These are phyloP conservation scores for Aspergillus carbonarius DNA, from an alignment of 2,329 filamentous ascomycete genomes.

Conservation along the genomic window DNA sequence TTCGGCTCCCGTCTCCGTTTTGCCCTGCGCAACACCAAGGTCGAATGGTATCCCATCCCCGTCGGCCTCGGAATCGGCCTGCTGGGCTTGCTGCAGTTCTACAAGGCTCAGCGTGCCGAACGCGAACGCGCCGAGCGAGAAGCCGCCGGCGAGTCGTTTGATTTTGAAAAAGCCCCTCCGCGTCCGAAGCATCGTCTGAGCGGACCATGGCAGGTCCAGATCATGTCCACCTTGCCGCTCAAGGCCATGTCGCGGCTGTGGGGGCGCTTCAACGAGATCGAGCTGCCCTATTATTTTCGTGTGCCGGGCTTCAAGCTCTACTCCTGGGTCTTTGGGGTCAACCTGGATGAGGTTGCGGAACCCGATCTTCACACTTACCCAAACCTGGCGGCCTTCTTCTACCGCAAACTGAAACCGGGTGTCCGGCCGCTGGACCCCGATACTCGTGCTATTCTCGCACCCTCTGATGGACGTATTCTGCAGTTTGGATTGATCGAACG, in stretches of 20 bases:
- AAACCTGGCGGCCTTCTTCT: conserved; percentile 96
- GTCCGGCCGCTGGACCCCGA: conserved; percentile 80
- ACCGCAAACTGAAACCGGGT: conserved; percentile 88
- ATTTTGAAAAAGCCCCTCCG: conserved; percentile 45
- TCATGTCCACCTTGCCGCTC: conserved; percentile 89
- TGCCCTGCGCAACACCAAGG: conserved; percentile 62
- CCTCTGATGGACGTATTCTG: conserved; percentile 84
- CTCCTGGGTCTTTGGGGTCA: conserved; percentile 86
- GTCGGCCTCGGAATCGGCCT: conserved; percentile 82
- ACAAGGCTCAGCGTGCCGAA: conserved; percentile 62
- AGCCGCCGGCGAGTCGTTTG: conserved; percentile 35
- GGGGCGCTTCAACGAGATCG: conserved; percentile 88
- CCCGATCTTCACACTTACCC: conserved; percentile 85
- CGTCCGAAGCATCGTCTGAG: conserved; percentile 70
- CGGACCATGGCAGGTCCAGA: conserved; percentile 88
- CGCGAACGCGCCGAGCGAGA: conserved; percentile 51
- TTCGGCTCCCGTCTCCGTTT: conserved; percentile 58
- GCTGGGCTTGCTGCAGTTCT: conserved; percentile 78
- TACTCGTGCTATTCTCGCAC: conserved; percentile 76
- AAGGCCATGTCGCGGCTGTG: conserved; percentile 87
- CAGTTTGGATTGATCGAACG: conserved; percentile 91
- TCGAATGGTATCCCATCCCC: conserved; percentile 89
- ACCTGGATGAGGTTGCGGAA: conserved; percentile 82
- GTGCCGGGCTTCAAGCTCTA: conserved; percentile 91
- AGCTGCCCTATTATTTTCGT: conserved; percentile 82